phyloP scores from a whole-genome alignment of 148 eudicot species.

The Amaranthus hypochondriacus region DNA sequence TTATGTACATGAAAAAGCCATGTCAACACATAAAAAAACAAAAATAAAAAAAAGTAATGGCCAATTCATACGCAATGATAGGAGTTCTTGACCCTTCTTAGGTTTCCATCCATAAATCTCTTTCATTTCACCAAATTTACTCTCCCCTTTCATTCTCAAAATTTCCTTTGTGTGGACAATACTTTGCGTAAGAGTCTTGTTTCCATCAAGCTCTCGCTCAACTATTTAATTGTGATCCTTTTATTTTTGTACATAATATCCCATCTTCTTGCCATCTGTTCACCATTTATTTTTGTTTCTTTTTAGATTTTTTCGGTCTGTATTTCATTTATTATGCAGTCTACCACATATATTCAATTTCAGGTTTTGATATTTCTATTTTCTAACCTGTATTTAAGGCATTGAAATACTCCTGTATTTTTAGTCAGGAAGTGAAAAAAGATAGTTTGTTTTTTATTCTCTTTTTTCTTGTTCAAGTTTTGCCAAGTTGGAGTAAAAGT shows the following conservation, averaged over 20 bases:
- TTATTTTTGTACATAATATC: conserved; percentile 14
- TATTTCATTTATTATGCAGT: background rate
- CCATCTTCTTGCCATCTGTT: conserved; percentile 21
- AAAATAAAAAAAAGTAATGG: background rate
- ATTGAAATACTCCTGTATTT: background rate
- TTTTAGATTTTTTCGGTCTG: background rate
- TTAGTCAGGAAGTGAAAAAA: background rate
- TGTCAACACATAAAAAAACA: no score
- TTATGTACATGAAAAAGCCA: no score
- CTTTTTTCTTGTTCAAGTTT: no score
- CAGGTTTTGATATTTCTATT: background rate
- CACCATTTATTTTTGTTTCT: conserved; percentile 24
- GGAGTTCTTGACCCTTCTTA: conserved; percentile 20
- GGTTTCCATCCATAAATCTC: conserved; percentile 5
- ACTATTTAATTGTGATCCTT: conserved; percentile 12
- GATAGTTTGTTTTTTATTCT: background rate
- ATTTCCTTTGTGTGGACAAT: conserved; percentile 21
- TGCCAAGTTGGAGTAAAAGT: conserved; percentile 14
- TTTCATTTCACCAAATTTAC: conserved; percentile 18
- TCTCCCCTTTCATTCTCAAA: no score
- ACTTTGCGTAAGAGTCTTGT: conserved; percentile 31
- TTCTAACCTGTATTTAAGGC: conserved; percentile 6
- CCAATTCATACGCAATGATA: conserved; percentile 18
- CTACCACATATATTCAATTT: no score
- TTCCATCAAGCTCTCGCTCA: background rate